Conservation (phyloP, 768 basidiomycete species). For the Sarcomyxa edulis region DNA sequence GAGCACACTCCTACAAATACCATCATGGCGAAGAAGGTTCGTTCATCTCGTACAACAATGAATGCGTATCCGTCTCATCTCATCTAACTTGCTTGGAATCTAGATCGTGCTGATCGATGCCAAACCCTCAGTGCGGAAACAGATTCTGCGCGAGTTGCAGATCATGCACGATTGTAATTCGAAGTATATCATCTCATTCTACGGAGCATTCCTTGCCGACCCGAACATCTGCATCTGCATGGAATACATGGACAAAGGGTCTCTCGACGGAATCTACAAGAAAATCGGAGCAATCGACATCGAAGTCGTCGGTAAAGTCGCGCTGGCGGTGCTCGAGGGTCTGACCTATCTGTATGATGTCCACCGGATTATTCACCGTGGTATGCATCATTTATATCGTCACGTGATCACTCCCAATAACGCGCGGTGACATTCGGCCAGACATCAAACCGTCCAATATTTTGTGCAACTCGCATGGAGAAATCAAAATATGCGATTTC, state of each 20-base stretch:
- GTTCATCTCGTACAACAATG: conserved; percentile 16
- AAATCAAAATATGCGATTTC: conserved; percentile 99
- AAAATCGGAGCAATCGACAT: conserved; percentile 91
- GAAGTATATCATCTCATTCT: conserved; percentile 93
- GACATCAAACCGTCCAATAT: conserved; percentile 99
- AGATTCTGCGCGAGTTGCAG: conserved; percentile 95
- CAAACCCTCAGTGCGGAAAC: conserved; percentile 93
- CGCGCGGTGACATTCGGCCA: conserved; percentile 31
- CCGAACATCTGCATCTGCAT: conserved; percentile 99
- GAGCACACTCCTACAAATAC: conserved; percentile 87
- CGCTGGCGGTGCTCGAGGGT: conserved; percentile 91
- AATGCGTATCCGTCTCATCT: background rate
- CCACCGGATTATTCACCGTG: conserved; percentile 97
- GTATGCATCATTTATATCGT: conserved; percentile 40
- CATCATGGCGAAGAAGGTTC: conserved; percentile 97
- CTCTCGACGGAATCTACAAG: conserved; percentile 93
- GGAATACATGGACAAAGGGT: conserved; percentile 94
- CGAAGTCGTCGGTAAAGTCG: conserved; percentile 88
- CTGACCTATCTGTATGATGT: conserved; percentile 96
- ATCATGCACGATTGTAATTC: conserved; percentile 99
- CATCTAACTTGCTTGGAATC: too few relatives aligned
- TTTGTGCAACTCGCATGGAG: conserved; percentile 86
- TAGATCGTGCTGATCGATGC: conserved; percentile 96
- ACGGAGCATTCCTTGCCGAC: conserved; percentile 93
- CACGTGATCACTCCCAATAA: conserved; percentile 16